Base-by-base conservation (phyloP, 495 filamentous ascomycete genomes). In the Aspergillus ellipticus region DNA sequence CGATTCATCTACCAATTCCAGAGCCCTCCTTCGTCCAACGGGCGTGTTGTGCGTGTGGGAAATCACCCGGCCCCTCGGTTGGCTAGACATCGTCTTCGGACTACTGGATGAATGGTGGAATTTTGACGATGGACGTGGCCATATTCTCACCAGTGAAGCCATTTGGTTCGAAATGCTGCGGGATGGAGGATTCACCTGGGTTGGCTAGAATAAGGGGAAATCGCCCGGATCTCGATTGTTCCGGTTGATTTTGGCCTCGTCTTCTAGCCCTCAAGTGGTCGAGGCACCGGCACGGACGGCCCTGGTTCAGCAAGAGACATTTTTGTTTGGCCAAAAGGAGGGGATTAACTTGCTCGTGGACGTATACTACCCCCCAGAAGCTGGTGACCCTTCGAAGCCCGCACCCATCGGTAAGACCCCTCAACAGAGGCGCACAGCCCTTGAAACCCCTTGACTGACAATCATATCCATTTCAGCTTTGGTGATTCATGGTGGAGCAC, bases 401-500 rank as follows among this genome's bases (percentile, higher is more conserved):
- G 10, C 28, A 10, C 43, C 53, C 24, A 22, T 56, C 9, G 58
- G 57, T 60, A 49, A 20, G 57, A 22, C 20, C 5, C 17, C 43
- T 42, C n/a, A 35, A 4, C 13, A 10, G 2, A 20, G n/a, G 33
- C 33, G 4, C 37, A 17, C 51, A 42, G 26, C 21, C 51, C 10
- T 50, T 6, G 24, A 29, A 29, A 29, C n/a, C n/a, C n/a, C n/a
- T n/a, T n/a, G n/a, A n/a, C n/a, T n/a, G n/a, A n/a, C n/a, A n/a
- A n/a, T n/a, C n/a, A n/a, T n/a, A n/a, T n/a, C n/a, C n/a, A n/a
- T n/a, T 3, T 1, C 24, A 80, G 83, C 81, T 8, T 60, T 86
- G 1, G 77, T 85, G 76, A 75, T 85, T 42, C 83, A 86, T 51
- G 82, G 82, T 0, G 82, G 82, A n/a, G 72, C 81, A 24, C 77